Evolutionary conservation across 2,329 filamentous ascomycete genomes (phyloP).

Genomic region (Xylariaceae sp.): DNA sequence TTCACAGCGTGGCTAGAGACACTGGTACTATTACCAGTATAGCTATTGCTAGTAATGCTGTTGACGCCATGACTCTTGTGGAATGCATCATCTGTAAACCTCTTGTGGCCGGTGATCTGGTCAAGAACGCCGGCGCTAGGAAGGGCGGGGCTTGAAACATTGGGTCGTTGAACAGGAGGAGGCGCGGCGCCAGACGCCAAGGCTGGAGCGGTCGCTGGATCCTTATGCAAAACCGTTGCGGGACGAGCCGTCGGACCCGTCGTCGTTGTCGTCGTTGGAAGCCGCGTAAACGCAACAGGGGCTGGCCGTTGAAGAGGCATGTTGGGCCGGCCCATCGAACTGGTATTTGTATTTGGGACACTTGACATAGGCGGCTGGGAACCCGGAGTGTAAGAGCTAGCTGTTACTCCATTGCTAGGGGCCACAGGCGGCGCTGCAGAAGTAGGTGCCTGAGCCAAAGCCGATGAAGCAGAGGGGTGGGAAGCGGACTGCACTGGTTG

Average conservation of each 20-base stretch:
- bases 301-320: conserved; percentile 28
- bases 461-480: conserved; percentile 26
- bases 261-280: no score
- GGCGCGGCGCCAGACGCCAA: conserved; percentile 8
- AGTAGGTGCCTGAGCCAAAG: conserved; percentile 20
- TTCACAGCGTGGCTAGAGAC: neutral
- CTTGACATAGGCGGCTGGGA: neutral
- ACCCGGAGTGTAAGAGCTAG: conserved; percentile 8
- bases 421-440: conserved; percentile 10
- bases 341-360: conserved; percentile 11
- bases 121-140: conserved; percentile 31
- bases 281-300: conserved; percentile 25
- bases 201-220: conserved; percentile 6
- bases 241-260: conserved; percentile 25
- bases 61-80: conserved; percentile 9
- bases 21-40: neutral
- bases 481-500: conserved; percentile 19
- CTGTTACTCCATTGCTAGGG: conserved; percentile 12
- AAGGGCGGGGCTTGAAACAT: conserved; percentile 24
- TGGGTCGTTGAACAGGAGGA: conserved; percentile 16
- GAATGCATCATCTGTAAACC: conserved; percentile 18
- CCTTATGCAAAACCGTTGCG: conserved; percentile 18
- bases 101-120: conserved; percentile 28
- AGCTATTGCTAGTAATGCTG: neutral
- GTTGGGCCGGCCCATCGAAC: conserved; percentile 21